Base-by-base conservation (phyloP, 2,329 filamentous ascomycete genomes). In the Cryoendolithus antarcticus region DNA sequence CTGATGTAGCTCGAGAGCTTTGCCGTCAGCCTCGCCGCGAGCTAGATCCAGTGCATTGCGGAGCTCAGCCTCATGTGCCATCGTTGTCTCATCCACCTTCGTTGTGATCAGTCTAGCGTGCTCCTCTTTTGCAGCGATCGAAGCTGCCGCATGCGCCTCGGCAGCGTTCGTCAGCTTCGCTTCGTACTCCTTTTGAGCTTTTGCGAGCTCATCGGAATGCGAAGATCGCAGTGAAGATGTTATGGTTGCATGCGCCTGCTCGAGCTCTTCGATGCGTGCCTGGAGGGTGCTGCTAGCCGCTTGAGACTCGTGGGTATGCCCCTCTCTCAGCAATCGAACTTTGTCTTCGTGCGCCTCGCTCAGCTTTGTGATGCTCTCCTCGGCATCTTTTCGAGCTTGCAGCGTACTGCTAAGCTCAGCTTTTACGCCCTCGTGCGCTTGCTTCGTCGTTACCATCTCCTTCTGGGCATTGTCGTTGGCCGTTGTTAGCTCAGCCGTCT, bases 61-160 rank as follows among this genome's bases (percentile, higher is more conserved):
- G 6, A 54, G 32, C 7, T 44, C 38, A 33, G 35, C 12, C 29
- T 45, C 44, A 30, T 53, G 45, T 19, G 31, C 40, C 9, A 36
- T 33, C 32, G 43, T 44, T 4, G 45, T 44, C 10, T 41, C 36
- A 7, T 40, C 44, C 5, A 50, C 35, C 24, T 44, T 37, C 7
- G 38, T 27, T 27, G 24, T 27, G 24, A 27, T 27, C 24, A 27
- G 24, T 27, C 6, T 27, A 27, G 24, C 24, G 7, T 27, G 24
- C 24, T 27, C 24, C 24, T 27, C 24, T 27, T 27, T 27, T 27
- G 24, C 24, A 27, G 24, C 24, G 24, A 27, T 34, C 13, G 21
- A 36, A 32, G 32, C 31, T 12, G 11, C 35, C n/a, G 42, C 35
- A 19, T 47, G 33, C 28, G 48, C 37, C 7, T 40, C 37, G 9